A percentile compares a stretch with the other conserved stretches of the same genome.
phyloP scores from a whole-genome alignment of 768 basidiomycete genomes.

The Grammothele lineata region DNA sequence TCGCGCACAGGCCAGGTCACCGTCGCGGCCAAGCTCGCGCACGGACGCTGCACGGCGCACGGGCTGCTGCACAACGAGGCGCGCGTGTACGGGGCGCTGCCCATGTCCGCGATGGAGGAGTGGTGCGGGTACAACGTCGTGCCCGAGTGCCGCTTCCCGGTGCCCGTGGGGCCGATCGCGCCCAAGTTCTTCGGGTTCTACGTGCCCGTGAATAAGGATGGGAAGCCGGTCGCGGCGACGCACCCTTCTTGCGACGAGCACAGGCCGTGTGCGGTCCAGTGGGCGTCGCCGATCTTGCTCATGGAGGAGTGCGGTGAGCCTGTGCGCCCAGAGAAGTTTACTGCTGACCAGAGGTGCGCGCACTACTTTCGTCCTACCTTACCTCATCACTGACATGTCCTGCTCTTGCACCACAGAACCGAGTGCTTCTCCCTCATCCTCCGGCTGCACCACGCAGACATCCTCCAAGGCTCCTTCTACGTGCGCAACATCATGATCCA shows the following conservation, averaged over 20 bases:
- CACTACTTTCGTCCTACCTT: too few relatives aligned
- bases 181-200: constrained; percentile 69
- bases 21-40: constrained; percentile 27
- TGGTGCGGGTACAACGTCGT: constrained; percentile 47
- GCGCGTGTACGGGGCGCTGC: constrained; percentile 41
- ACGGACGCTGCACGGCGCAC: constrained; percentile 5
- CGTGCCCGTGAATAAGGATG: constrained; percentile 20
- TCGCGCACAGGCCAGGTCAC: constrained; percentile 21
- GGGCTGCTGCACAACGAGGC: constrained; percentile 33
- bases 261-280: constrained; percentile 7
- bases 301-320: constrained; percentile 44
- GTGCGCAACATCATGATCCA: constrained; percentile 42
- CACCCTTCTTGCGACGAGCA: constrained; percentile 16
- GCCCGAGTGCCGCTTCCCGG: constrained; percentile 37
- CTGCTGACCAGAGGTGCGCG: constrained; percentile 7
- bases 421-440: constrained; percentile 29
- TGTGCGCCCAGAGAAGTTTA: constrained; percentile 22
- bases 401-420: too few relatives aligned
- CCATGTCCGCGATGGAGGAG: constrained; percentile 42
- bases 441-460: constrained; percentile 36
- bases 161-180: constrained; percentile 46
- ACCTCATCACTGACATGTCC: too few relatives aligned
- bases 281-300: constrained; percentile 38
- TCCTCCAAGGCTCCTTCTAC: constrained; percentile 37
- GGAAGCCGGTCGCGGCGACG: background rate